Evolutionary conservation across 1,284 basidiomycete genomes (phyloP), one percentile per base, ranked within the genome.

Genomic region (Pulveroboletus sp.): DNA sequence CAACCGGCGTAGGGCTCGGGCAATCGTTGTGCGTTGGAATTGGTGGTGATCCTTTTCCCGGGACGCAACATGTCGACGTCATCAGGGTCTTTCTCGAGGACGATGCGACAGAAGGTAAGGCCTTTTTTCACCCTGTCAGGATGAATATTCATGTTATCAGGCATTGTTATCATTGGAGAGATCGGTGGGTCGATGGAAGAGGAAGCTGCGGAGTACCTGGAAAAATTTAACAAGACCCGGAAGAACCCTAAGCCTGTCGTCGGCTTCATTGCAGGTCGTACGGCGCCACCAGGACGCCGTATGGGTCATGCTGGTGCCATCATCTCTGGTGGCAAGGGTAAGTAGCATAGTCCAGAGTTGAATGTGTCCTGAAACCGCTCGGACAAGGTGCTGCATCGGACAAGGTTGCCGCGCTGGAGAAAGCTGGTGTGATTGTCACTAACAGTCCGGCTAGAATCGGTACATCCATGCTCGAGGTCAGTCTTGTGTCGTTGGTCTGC

Each of bases 131-230:
- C n/a, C n/a, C 18, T 49, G 24, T 12, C 24, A 12, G 14, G 56
- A 28, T 25, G 29, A 61, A 28, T 43, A 40, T 45, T 62, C 36
- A 72, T 52, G 38, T 67, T 87, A 42, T 22, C 17, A 69, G 93
- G 93, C 68, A 96, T 99, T 64, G 96, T 99, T 55, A 81, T 99
- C 65, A 99, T 99, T 68, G 97, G 97, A 65, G 97, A 99, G 77
- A 99, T 99, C 69, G 97, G 97, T 67, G 97, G 97, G 28, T 90
- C 91, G 20, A 99, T 98, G 96, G 97, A 99, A 78, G 97, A 99
- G 75, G 96, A 99, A 65, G 97, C 97, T 18, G 97, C 97, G 5
- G 97, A 96, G 69, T 97, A 96, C 77, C 81, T 99, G 56, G 89
- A 92, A 73, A 81, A 86, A 75, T 90, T 94, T 82, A 99, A 99